A percentile compares a stretch with the other conserved stretches of the same genome.
Conservation (phyloP, 768 basidiomycete genomes). For the Lyophyllum semitale region DNA sequence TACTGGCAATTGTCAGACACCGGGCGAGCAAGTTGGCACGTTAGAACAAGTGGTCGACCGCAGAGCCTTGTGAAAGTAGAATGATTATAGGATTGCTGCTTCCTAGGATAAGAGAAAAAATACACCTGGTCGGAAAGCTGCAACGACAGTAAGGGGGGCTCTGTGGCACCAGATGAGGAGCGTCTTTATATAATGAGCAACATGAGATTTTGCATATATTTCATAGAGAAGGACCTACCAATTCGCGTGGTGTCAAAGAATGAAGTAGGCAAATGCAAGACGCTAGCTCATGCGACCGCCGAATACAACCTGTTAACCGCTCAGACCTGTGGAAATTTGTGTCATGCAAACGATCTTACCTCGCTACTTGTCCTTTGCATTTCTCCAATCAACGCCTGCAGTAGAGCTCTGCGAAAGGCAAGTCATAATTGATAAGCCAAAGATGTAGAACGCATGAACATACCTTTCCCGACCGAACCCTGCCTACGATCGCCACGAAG, state of each 20-base stretch:
- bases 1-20: neutral
- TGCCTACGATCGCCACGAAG: constrained; percentile 72
- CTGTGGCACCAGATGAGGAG: neutral
- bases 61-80: constrained; percentile 2
- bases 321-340: neutral
- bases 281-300: constrained; percentile 59
- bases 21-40: neutral
- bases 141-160: constrained; percentile 11
- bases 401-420: constrained; percentile 56
- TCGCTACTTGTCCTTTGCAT: constrained; percentile 63
- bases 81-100: neutral
- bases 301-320: constrained; percentile 42
- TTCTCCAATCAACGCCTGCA: constrained; percentile 63
- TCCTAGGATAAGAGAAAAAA: neutral
- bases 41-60: constrained; percentile 2
- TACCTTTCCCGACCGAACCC: constrained; percentile 75
- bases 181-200: neutral
- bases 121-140: neutral
- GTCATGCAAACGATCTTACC: constrained; percentile 34
- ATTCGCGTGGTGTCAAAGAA: constrained; percentile 79
- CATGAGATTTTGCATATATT: too few species aligned
- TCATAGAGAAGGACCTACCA: constrained; percentile 44
- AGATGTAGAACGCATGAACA: neutral
- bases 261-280: constrained; percentile 60
- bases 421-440: too few species aligned